Base-by-base conservation (phyloP, 2,329 filamentous ascomycete species). In the Clarireedia sp. region DNA sequence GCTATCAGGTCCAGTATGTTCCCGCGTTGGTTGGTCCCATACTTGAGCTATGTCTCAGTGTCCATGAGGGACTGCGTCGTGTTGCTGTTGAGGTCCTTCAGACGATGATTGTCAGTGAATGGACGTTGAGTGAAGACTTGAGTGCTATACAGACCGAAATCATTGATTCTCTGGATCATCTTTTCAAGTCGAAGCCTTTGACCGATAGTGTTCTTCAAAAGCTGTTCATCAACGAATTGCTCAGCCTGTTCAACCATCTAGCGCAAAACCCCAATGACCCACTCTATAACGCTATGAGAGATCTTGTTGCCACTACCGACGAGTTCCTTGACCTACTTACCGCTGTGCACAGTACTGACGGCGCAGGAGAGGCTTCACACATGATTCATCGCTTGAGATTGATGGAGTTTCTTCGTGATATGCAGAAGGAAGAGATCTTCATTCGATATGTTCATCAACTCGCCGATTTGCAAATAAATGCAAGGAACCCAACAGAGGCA, bases 91-190 rank as follows among this genome's bases (percentile, higher is more conserved):
- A 96, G 69, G 88, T 99, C 19, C 73, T 99, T 59, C 90, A 96
- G 69, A 95, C 90, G 2, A 99, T 99, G 94, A 95, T 99, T 65
- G 85, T 97, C 62, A 95, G 91, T 72, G 94, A 99, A 71, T 99
- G 94, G 94, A 91, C 90, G 16, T 73, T 99, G 60, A 96, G 90
- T 68, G 89, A 96, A 68, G 92, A 97, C 68, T 74, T 99, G 48
- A 87, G 87, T 2, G 84, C 94, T 48, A 88, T 99, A 51, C 91
- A 97, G 71, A 94, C 90, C 2, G 94, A 96, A 71, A 91, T 97
- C 76, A 96, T 99, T 64, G 92, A 96, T 66, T 95, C 89, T 62
- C 74, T 99, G 53, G 94, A 99, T 68, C 78, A 80, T 23, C 82
- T 96, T 51, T 96, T 96, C 77, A 95, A 96, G 72, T 82, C 86